A percentile compares a stretch with the other conserved stretches of the same genome.
Conservation (phyloP, 495 filamentous ascomycete genomes). For the Penicillium maclennaniae region DNA sequence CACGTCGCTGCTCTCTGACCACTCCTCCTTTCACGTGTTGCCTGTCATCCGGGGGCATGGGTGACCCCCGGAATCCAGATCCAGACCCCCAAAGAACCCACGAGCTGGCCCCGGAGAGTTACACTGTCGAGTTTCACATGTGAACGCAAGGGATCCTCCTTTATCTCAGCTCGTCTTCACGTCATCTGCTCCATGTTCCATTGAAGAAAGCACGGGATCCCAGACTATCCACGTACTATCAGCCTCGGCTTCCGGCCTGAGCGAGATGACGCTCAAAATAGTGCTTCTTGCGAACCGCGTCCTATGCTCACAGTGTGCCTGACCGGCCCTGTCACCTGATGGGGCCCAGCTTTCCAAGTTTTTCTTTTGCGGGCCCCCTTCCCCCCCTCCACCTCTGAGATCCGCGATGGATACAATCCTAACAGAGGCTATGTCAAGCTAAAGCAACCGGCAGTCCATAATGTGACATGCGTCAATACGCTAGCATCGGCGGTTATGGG, state of each 20-base stretch:
- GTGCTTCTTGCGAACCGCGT: neutral
- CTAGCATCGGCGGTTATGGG: neutral
- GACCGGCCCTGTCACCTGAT: slow-evolving; percentile 5
- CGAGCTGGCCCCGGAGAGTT: neutral
- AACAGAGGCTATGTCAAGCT: neutral
- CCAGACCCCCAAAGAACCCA: neutral
- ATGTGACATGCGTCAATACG: neutral
- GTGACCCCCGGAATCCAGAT: neutral
- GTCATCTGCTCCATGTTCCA: neutral
- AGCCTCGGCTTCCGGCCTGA: slow-evolving; percentile 2
- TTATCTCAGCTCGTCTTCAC: neutral
- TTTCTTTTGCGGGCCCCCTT: neutral
- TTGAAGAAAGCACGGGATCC: neutral
- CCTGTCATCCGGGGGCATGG: neutral
- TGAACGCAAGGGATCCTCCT: neutral
- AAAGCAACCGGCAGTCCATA: neutral
- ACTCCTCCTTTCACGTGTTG: slow-evolving; percentile 17
- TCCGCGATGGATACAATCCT: neutral
- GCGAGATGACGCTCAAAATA: neutral
- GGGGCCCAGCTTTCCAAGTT: neutral
- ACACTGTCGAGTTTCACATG: neutral
- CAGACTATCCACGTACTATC: neutral
- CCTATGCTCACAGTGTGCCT: neutral
- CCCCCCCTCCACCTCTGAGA: too few relatives aligned
- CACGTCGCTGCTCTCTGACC: slow-evolving; percentile 2